phyloP scores from a whole-genome alignment of 1,284 basidiomycete genomes.

The Heterobasidion irregulare region DNA sequence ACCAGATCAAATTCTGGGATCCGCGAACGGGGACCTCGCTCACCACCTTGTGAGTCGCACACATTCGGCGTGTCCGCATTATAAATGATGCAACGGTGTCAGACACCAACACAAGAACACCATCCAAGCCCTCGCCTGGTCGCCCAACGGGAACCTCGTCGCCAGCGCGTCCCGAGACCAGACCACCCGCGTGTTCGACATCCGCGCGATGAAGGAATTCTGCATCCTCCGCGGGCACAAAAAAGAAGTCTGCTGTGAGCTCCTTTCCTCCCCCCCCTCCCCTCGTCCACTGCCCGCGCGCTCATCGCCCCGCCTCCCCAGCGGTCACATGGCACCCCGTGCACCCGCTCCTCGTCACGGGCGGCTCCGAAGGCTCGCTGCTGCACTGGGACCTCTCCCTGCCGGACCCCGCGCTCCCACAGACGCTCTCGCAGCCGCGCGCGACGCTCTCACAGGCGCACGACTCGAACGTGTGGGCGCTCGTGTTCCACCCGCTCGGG shows the following conservation, averaged over 20 bases:
- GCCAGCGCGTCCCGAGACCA: slow-evolving; percentile 94
- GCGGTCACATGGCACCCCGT: slow-evolving; percentile 94
- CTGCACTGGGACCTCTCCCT: slow-evolving; percentile 83
- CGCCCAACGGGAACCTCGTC: slow-evolving; percentile 86
- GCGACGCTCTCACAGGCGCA: slow-evolving; percentile 87
- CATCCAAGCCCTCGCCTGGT: slow-evolving; percentile 89
- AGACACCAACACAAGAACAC: slow-evolving; percentile 98
- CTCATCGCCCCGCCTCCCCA: slow-evolving; percentile 19
- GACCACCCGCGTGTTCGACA: slow-evolving; percentile 94
- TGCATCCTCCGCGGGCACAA: slow-evolving; percentile 89
- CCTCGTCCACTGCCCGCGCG: neutral
- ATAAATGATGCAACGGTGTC: neutral
- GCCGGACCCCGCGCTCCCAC: slow-evolving; percentile 23
- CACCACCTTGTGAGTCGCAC: slow-evolving; percentile 64
- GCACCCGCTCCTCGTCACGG: slow-evolving; percentile 87
- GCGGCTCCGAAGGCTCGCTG: slow-evolving; percentile 90
- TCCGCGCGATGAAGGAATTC: slow-evolving; percentile 95
- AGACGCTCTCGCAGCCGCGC: slow-evolving; percentile 39
- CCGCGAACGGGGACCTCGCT: slow-evolving; percentile 84
- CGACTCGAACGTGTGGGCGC: slow-evolving; percentile 95
- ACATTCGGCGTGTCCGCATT: neutral
- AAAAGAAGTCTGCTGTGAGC: slow-evolving; percentile 95
- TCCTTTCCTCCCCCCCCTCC: neutral
- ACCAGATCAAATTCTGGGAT: slow-evolving; percentile 99
- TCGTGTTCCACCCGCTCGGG: slow-evolving; percentile 93